phyloP scores from a whole-genome alignment of 805 yeast genomes.

The Crinitomyces ghanaensis region DNA sequence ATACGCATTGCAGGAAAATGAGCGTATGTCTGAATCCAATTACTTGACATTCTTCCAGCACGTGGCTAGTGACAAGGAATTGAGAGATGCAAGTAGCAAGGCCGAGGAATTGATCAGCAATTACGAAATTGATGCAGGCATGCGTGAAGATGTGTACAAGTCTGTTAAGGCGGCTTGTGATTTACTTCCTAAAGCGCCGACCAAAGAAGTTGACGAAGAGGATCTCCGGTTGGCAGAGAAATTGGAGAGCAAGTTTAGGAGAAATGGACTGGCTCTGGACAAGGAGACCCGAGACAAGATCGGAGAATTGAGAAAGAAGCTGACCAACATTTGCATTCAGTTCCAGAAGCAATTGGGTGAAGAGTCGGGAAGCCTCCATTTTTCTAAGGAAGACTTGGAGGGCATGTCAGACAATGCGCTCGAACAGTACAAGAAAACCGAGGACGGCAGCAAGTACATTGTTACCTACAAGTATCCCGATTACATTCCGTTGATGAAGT shows the following conservation, averaged over 20 bases:
- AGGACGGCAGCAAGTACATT: slow-evolving; percentile 36
- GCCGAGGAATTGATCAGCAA: slow-evolving; percentile 50
- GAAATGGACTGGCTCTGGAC: slow-evolving; percentile 60
- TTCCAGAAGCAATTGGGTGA: slow-evolving; percentile 61
- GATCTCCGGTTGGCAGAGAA: slow-evolving; percentile 47
- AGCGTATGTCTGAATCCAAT: slow-evolving; percentile 33
- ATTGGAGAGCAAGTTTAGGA: slow-evolving; percentile 41
- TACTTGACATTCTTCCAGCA: slow-evolving; percentile 60
- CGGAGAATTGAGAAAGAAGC: slow-evolving; percentile 45
- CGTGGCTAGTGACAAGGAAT: slow-evolving; percentile 51
- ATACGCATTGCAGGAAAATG: slow-evolving; percentile 40
- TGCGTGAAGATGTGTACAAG: slow-evolving; percentile 55
- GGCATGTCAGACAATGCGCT: slow-evolving; percentile 64
- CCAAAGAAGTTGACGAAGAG: slow-evolving; percentile 36
- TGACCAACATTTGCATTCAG: slow-evolving; percentile 44
- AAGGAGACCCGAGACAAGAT: slow-evolving; percentile 43
- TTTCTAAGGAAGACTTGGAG: slow-evolving; percentile 52
- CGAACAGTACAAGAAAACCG: slow-evolving; percentile 34
- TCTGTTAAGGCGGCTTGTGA: slow-evolving; percentile 44
- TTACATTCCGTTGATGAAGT: slow-evolving; percentile 62
- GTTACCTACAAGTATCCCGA: slow-evolving; percentile 81
- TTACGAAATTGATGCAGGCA: slow-evolving; percentile 48
- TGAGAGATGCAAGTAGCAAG: slow-evolving; percentile 59
- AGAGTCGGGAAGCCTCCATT: slow-evolving; percentile 48
- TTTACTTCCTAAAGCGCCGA: slow-evolving; percentile 21